Conservation (phyloP, 352 stramenopile genomes). For the Pelagophyceae sp. region DNA sequence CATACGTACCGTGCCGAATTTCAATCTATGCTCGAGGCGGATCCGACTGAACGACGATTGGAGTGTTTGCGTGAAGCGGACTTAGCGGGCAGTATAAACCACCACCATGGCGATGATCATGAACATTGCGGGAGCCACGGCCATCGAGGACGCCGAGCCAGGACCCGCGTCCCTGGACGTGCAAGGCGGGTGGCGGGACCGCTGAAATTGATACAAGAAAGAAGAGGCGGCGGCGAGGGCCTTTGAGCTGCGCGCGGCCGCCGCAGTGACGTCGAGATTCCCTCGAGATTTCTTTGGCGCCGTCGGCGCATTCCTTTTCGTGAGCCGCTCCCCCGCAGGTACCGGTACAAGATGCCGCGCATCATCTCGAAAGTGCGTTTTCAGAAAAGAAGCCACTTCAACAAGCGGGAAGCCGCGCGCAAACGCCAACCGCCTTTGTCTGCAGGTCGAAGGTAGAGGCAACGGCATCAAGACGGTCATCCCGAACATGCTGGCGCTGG, state of each 20-base stretch:
- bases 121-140: slow-evolving; percentile 72
- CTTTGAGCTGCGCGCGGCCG: not conserved
- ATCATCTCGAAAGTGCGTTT: slow-evolving; percentile 34
- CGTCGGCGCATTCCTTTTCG: slow-evolving; percentile 27
- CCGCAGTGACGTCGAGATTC: not conserved
- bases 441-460: slow-evolving; percentile 95
- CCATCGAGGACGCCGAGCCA: slow-evolving; percentile 66
- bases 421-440: no score
- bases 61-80: no score
- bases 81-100: no score
- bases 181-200: no score
- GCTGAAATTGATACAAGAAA: no score
- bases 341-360: slow-evolving; percentile 99
- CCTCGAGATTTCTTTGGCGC: not conserved
- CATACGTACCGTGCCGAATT: no score
- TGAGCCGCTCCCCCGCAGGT: slow-evolving; percentile 58
- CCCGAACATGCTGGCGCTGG: slow-evolving; percentile 92
- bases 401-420: no score
- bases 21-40: no score
- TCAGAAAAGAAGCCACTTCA: no score
- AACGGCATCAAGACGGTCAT: slow-evolving; percentile 99
- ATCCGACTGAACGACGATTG: no score
- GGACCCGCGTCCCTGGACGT: not conserved
- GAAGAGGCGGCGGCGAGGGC: no score
- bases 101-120: slow-evolving; percentile 46